Evolutionary conservation across 2,329 filamentous ascomycete species (phyloP).

Genomic region (Fusarium buharicum): DNA sequence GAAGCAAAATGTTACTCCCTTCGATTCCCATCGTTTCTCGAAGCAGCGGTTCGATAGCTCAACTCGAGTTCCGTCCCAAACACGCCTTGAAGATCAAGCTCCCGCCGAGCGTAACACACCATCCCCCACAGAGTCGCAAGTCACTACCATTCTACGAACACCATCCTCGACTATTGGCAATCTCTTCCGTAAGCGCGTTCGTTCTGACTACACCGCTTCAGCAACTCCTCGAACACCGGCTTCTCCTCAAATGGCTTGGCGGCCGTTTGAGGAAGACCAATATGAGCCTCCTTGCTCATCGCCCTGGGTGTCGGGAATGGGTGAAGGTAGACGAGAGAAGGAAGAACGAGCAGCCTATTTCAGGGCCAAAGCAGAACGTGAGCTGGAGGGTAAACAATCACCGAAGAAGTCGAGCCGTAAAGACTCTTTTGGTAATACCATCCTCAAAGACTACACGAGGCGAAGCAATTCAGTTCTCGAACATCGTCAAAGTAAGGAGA

Average conservation of each 20-base stretch:
- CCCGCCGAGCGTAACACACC: constrained; percentile 6
- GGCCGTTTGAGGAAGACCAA: constrained; percentile 42
- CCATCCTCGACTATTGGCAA: constrained; percentile 41
- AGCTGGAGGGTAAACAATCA: constrained; percentile 9
- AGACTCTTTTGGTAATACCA: constrained; percentile 20
- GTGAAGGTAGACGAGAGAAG: constrained; percentile 34
- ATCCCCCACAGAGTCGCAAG: constrained; percentile 17
- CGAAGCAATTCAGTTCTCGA: constrained; percentile 2
- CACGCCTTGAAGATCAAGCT: background rate
- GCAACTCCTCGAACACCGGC: constrained; percentile 34
- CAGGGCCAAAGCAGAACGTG: constrained; percentile 33
- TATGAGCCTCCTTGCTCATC: constrained; percentile 36
- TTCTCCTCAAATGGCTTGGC: constrained; percentile 41
- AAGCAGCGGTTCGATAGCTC: constrained; percentile 21
- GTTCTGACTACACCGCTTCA: constrained; percentile 31
- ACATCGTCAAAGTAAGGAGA: constrained; percentile 39
- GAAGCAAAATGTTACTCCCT: constrained; percentile 4
- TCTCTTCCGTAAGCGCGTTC: constrained; percentile 44
- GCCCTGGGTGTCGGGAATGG: constrained; percentile 39
- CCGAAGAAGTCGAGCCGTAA: constrained; percentile 20
- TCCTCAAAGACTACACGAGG: constrained; percentile 21
- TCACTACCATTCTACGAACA: constrained; percentile 18
- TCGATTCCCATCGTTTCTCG: constrained; percentile 16
- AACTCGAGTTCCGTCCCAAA: constrained; percentile 12
- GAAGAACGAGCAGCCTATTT: constrained; percentile 39